A percentile compares a stretch with the other conserved stretches of the same genome.
These are phyloP conservation scores for Ensete glaucum DNA, from an alignment of 176 grass and related monocot genomes.

Conservation along the genomic window DNA sequence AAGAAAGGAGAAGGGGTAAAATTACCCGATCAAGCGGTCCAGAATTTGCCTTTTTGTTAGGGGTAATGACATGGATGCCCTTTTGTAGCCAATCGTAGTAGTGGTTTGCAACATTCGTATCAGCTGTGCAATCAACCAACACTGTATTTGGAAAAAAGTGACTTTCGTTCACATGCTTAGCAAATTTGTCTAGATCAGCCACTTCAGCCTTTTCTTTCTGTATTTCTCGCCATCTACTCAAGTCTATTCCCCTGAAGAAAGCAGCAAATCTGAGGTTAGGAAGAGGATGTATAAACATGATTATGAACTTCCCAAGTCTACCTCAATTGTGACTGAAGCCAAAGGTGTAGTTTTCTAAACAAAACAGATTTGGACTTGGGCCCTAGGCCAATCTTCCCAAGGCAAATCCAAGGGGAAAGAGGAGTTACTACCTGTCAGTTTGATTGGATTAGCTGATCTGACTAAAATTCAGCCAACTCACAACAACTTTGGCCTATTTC, in stretches of 20 bases:
- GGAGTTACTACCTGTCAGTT: no score
- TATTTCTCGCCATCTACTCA: constrained; percentile 65
- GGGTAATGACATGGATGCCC: constrained; percentile 92
- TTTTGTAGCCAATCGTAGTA: constrained; percentile 88
- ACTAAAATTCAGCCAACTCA: no score
- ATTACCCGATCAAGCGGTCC: constrained; percentile 86
- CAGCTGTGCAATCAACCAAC: constrained; percentile 94
- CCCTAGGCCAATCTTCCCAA: no score
- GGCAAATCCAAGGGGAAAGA: no score
- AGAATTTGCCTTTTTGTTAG: constrained; percentile 97
- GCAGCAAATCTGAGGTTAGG: background rate
- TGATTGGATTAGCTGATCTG: no score
- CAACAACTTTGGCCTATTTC: no score
- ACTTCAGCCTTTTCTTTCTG: constrained; percentile 45
- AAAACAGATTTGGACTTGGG: no score
- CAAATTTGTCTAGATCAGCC: constrained; percentile 58
- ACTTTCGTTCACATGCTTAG: constrained; percentile 66
- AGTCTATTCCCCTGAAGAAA: constrained; percentile 54
- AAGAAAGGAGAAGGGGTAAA: background rate
- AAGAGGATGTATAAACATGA: constrained; percentile 8
- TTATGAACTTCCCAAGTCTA: background rate
- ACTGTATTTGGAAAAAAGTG: constrained; percentile 96
- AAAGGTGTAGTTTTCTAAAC: no score
- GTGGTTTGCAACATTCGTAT: constrained; percentile 69
- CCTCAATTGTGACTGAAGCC: no score